Percentiles rank a stretch among this genome's conserved stretches.
Evolutionary conservation across 2,329 filamentous ascomycete genomes (phyloP).

Genomic region (Bipolaris victoriae): DNA sequence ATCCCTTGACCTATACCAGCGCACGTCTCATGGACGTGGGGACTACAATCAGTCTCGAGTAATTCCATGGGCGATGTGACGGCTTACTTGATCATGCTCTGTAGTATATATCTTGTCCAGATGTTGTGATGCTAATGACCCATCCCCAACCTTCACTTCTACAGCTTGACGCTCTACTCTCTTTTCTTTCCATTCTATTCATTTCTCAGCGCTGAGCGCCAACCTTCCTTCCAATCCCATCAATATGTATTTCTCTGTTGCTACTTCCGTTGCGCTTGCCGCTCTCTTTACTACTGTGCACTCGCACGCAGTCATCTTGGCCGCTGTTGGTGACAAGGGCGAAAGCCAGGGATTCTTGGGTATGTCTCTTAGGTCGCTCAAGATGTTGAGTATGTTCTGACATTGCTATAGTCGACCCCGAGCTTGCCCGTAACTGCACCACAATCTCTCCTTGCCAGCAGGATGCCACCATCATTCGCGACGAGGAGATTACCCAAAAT

Average conservation of each 20-base stretch:
- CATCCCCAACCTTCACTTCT: constrained; percentile 15
- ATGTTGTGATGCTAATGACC: not conserved
- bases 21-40: constrained; percentile 34
- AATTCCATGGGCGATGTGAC: constrained; percentile 4
- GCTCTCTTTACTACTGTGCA: constrained; percentile 38
- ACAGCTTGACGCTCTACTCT: constrained; percentile 22
- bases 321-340: constrained; percentile 37
- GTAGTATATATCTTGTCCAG: constrained; percentile 25
- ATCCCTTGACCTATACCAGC: constrained; percentile 17
- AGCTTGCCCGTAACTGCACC: constrained; percentile 46
- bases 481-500: constrained; percentile 47
- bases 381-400: not conserved
- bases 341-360: constrained; percentile 41
- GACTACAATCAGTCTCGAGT: constrained; percentile 22
- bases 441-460: constrained; percentile 49
- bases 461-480: constrained; percentile 46
- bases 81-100: not conserved
- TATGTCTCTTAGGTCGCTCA: not conserved
- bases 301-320: constrained; percentile 41
- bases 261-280: constrained; percentile 38
- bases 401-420: constrained; percentile 32
- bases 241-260: constrained; percentile 34
- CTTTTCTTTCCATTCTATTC: constrained; percentile 28
- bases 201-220: constrained; percentile 37
- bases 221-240: constrained; percentile 16